Conservation (phyloP, 805 yeast genomes). For the Metschnikowia arizonensis region DNA sequence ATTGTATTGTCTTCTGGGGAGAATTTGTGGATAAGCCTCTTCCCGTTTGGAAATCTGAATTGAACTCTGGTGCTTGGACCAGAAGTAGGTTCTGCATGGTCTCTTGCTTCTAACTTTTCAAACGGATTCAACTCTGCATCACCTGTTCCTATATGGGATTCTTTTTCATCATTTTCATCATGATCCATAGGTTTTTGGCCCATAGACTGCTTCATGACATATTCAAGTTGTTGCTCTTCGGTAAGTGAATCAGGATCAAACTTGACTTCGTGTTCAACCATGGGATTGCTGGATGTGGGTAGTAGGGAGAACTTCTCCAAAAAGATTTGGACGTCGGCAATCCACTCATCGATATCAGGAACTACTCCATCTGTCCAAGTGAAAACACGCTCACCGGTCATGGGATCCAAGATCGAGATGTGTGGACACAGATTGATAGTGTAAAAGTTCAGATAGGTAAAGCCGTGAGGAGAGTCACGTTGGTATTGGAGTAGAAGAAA, state of each 20-base stretch:
- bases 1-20: slow-evolving; percentile 52
- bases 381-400: slow-evolving; percentile 86
- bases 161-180: slow-evolving; percentile 21
- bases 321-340: slow-evolving; percentile 67
- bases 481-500: slow-evolving; percentile 87
- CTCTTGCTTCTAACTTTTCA: slow-evolving; percentile 45
- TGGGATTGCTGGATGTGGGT: slow-evolving; percentile 61
- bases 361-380: slow-evolving; percentile 65
- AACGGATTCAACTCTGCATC: slow-evolving; percentile 38
- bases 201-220: slow-evolving; percentile 68
- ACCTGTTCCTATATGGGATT: slow-evolving; percentile 19
- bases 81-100: slow-evolving; percentile 60
- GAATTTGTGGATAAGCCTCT: slow-evolving; percentile 71
- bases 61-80: slow-evolving; percentile 74
- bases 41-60: slow-evolving; percentile 85
- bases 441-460: slow-evolving; percentile 67
- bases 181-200: slow-evolving; percentile 19
- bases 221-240: slow-evolving; percentile 79
- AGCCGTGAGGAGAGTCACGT: slow-evolving; percentile 70
- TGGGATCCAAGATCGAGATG: slow-evolving; percentile 86
- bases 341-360: slow-evolving; percentile 58
- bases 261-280: slow-evolving; percentile 54
- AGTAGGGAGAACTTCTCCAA: slow-evolving; percentile 60
- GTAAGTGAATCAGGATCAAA: slow-evolving; percentile 63
- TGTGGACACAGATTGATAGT: slow-evolving; percentile 74